Evolutionary conservation across 2,329 filamentous ascomycete genomes (phyloP), one percentile per base, ranked within the genome.

Genomic region (Fusarium hostae): DNA sequence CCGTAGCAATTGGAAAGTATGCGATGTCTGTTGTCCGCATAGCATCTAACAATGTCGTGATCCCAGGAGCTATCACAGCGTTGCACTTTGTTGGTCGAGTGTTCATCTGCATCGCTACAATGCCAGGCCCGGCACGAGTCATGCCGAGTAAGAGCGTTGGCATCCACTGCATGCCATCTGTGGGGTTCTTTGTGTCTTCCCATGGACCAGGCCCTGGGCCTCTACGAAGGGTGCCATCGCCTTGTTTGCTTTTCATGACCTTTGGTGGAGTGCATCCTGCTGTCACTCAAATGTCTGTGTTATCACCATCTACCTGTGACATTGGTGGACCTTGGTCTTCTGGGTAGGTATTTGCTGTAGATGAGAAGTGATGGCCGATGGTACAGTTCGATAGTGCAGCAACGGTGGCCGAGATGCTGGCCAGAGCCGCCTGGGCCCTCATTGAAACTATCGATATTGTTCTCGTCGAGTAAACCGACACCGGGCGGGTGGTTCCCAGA

Each of bases 381-480:
- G 20, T 22, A 44, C 30, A 47, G 61, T 54, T 63, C 45, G 54
- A 61, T 45, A 57, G 41, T 40, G 47, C 37, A 11, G 41, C 28
- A 16, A 56, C 41, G 35, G 41, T 68, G 39, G 44, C 37, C 35
- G 37, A 63, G 28, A 26, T 43, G 50, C 28, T 48, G 54, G 32
- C 37, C 22, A 57, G 48, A 61, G 54, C 71, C 51, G 37, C 47
- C 35, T 61, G 37, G 20, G 43, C 56, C 50, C 22, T 45, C 43
- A 44, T 35, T 59, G 52, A 65, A 51, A 58, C 51, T 40, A 44
- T 63, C 44, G 52, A 55, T 28, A 24, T 45, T 52, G 22, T 45
- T 50, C 44, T 50, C 26, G 18, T 66, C 35, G 47, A 61, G 34
- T 60, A 44, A 65, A 63, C 39, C 61, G 45, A 45, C 52, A 54